Conservation (phyloP, 257 asterid genomes). For the Plectranthus barbatus region DNA sequence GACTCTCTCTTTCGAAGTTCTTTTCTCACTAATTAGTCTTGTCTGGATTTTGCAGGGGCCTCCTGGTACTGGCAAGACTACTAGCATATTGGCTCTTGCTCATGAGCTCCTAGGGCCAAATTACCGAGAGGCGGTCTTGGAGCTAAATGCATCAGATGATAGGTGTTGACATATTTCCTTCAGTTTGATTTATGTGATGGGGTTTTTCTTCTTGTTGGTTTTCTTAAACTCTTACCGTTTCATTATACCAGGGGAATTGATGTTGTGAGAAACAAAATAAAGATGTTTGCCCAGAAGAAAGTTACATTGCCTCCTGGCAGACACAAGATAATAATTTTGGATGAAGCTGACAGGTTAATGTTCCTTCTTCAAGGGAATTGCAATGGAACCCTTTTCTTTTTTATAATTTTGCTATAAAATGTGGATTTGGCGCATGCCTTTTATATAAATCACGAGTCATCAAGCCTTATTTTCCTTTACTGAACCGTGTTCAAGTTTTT, state of each 20-base stretch:
- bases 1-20: no score
- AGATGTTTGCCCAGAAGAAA: conserved; percentile 97
- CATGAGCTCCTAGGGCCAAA: conserved; percentile 94
- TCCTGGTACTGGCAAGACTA: conserved; percentile 97
- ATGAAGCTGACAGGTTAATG: conserved; percentile 93
- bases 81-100: conserved; percentile 92
- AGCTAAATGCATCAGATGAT: conserved; percentile 96
- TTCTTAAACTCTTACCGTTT: conserved; percentile 1
- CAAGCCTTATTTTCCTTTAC: not conserved
- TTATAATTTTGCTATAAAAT: not conserved
- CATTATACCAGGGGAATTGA: conserved; percentile 74
- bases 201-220: not conserved
- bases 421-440: not conserved
- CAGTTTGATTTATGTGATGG: not conserved
- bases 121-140: conserved; percentile 77
- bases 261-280: conserved; percentile 93
- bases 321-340: conserved; percentile 83
- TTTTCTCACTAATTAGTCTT: not conserved
- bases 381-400: not conserved
- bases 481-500: not conserved
- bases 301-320: conserved; percentile 88
- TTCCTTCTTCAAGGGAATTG: not conserved
- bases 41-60: conserved; percentile 54
- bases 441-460: not conserved
- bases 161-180: conserved; percentile 33